Base-by-base conservation (phyloP, 106 monocot species). In the Posidonia australis region DNA sequence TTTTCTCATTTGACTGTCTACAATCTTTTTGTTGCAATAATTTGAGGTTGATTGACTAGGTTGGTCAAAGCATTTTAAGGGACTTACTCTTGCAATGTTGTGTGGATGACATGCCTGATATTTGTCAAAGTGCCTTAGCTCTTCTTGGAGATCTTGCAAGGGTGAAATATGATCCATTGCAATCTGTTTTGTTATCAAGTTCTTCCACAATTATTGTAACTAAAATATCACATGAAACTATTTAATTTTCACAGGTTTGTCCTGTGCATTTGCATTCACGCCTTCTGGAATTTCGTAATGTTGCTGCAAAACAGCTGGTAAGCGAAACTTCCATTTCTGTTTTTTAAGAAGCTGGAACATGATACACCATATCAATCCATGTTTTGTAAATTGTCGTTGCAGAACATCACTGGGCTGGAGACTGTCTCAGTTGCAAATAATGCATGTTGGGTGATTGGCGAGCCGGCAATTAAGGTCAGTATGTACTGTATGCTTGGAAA, bases 401-500 rank as follows among this genome's bases (percentile, higher is more conserved):
- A 99, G 98, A 88, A 65, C 70, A 45, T 74, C 24, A 28, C 46
- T 58, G 74, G 66, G 42, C 46, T 87, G 24, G 84, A 91, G 61
- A 77, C 81, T 77, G 83, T 81, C 14, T 99, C 98, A 9, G 98
- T 91, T 4, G 85, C 88, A 63, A 99, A 99, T 67, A 99, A 99
- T 85, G 98, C 98, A 71, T 99, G 98, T 67, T 99, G 98, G 98
- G 98, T 91, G 2, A 85, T 99, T 78, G 98, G 98, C 70, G 98
- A 99, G 83, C 70, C 91, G 57, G 91, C 98, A 60, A 69, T 91
- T 64, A 91, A 99, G 85, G 98, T 96, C 16, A 67, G 75, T 74
- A 28, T 24, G 27, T 24, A 46, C 16, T 64, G 1, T 27, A 42
- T 54, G 46, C 17, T 27, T 30, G 58, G 17, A 11, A 58, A 30